Evolutionary conservation across 768 basidiomycete genomes (phyloP).

Genomic region (Dentipellis fragilis): DNA sequence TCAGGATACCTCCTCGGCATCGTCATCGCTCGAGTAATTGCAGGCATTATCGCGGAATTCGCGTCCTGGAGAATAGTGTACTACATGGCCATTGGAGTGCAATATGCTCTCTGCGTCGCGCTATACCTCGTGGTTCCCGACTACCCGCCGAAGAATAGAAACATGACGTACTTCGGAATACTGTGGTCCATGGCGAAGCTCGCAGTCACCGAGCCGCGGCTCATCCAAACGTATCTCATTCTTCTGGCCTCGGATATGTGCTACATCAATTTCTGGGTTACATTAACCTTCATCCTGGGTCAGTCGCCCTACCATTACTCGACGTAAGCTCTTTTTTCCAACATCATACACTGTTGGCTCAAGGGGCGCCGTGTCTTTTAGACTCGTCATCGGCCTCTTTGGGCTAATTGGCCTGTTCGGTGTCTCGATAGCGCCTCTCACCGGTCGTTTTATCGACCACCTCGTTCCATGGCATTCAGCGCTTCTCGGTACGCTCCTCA

Average conservation of each 20-base stretch:
- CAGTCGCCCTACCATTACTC: constrained; percentile 69
- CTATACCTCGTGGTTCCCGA: constrained; percentile 8
- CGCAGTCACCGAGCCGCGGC: constrained; percentile 64
- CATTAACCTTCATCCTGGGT: constrained; percentile 72
- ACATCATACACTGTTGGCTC: background rate
- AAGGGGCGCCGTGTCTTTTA: background rate
- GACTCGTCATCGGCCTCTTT: constrained; percentile 31
- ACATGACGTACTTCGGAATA: constrained; percentile 32
- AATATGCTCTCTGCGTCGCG: background rate
- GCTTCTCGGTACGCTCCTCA: constrained; percentile 19
- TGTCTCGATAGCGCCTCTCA: constrained; percentile 13
- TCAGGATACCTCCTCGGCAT: constrained; percentile 60
- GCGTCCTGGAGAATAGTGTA: constrained; percentile 31
- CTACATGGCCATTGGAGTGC: constrained; percentile 29
- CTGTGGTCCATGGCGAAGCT: constrained; percentile 72
- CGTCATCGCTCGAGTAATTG: constrained; percentile 57
- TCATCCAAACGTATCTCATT: constrained; percentile 60
- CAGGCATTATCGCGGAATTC: constrained; percentile 32
- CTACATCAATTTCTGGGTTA: constrained; percentile 37
- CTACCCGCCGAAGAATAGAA: constrained; percentile 7
- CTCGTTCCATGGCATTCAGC: constrained; percentile 30
- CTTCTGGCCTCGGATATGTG: constrained; percentile 50
- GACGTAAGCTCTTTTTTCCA: constrained; percentile 31
- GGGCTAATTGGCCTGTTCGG: constrained; percentile 32
- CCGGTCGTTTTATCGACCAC: constrained; percentile 13